Evolutionary conservation across 345 rosid genomes (phyloP), one percentile per base, ranked within the genome.

Genomic region (Salix viminalis): DNA sequence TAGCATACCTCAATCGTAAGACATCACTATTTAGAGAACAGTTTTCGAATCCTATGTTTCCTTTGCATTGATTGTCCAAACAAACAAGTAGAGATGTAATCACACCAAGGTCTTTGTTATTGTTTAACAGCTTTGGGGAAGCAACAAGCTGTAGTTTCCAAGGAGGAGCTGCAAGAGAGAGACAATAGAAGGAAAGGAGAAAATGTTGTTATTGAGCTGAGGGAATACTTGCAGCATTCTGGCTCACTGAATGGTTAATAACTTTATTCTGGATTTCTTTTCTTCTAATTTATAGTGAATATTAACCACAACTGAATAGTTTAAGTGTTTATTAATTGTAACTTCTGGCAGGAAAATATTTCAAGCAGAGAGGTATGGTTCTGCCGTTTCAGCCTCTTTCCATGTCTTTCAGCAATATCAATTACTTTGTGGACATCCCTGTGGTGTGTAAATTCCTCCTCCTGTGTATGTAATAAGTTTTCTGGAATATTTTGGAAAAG

Each of bases 361-460:
- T 93, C 86, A 91, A 89, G 87, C 90, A 87, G 68, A 86, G 90
- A 84, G 99, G 99, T 84, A 96, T 93, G 98, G 97, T 92, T 86
- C 97, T 96, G n/a, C 99, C 99, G 26, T 96, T 96, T 89, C 98
- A 92, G 84, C 97, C 90, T 5, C 96, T 92, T 81, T 93, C 97
- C 65, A 83, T 96, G 90, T 86, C 97, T 81, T 96, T 96, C 90
- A 81, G 94, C 82, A 89, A 89, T 70, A 79, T 96, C 83, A 96
- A 92, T 73, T 96, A 96, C 87, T 96, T 82, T 79, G 96, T 96
- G 54, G 98, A 96, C 23, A 87, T 96, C 75, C 96, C 99, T 24
- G 64, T 84, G 96, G 99, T 96, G 82, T 28, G 88, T 87, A 69
- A 64, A 74, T 70, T 71, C 64, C 48, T 75, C 11, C 48, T 28